Evolutionary conservation across 1,139 yeast species (phyloP).

Genomic region (Pichia kudriavzevii): DNA sequence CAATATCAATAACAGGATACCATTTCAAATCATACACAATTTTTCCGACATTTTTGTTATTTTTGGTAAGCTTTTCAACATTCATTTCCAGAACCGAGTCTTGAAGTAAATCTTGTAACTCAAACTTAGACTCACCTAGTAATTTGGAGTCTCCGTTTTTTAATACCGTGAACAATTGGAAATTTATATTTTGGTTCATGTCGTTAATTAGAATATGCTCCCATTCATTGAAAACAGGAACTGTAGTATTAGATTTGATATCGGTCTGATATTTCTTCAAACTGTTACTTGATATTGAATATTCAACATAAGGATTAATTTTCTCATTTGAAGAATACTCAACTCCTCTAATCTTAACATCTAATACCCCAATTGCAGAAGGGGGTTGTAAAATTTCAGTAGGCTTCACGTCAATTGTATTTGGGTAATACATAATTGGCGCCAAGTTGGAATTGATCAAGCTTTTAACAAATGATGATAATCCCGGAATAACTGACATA

Average conservation of each 20-base stretch:
- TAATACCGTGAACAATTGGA: slow-evolving; percentile 47
- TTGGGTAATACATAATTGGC: slow-evolving; percentile 79
- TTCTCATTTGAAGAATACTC: slow-evolving; percentile 35
- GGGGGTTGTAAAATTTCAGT: slow-evolving; percentile 61
- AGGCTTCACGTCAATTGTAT: slow-evolving; percentile 64
- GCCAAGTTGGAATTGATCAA: slow-evolving; percentile 63
- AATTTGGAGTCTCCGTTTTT: slow-evolving; percentile 48
- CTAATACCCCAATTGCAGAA: slow-evolving; percentile 62
- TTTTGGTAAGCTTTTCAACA: slow-evolving; percentile 24
- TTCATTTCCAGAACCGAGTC: slow-evolving; percentile 31
- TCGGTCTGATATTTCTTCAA: slow-evolving; percentile 43
- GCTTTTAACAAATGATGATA: slow-evolving; percentile 63
- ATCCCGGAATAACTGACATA: slow-evolving; percentile 77
- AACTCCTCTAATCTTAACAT: slow-evolving; percentile 52
- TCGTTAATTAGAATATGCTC: slow-evolving; percentile 50
- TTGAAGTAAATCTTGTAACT: slow-evolving; percentile 53
- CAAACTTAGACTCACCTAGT: slow-evolving; percentile 50
- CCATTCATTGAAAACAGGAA: slow-evolving; percentile 62
- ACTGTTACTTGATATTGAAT: slow-evolving; percentile 25
- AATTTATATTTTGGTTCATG: slow-evolving; percentile 50
- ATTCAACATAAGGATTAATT: slow-evolving; percentile 42
- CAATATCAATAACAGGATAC: slow-evolving; percentile 51
- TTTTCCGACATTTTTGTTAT: slow-evolving; percentile 54
- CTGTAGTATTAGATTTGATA: slow-evolving; percentile 45
- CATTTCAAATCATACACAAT: slow-evolving; percentile 56